Base-by-base conservation (phyloP, 2,329 filamentous ascomycete genomes). In the Botrytis cinerea region DNA sequence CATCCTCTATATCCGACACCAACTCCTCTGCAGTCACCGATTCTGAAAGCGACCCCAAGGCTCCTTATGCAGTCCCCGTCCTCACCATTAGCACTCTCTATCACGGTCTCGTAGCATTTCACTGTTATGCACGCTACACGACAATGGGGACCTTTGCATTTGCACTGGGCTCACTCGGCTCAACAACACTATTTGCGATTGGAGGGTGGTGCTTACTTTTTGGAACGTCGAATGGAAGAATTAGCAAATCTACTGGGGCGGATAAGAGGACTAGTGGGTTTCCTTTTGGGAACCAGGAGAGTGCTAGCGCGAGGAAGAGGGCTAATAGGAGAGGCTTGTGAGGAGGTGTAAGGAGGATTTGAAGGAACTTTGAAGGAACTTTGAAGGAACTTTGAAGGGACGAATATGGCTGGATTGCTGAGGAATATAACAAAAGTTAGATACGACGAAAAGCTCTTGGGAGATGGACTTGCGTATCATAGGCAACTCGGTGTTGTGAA, bases 221-320 rank as follows among this genome's bases (percentile, higher is more conserved):
- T 77, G 82, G 85, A 0, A 88, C 84, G 72, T 86, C 84, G 61
- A 81, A 85, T 77, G 88, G 88, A 2, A 83, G 85, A 75, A 88
- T 91, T 72, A 89, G 86, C 79, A 86, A 87, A 79, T 88, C 85
- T 82, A 92, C 89, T 1, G 90, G 90, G 0, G 88, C 87, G 48
- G 91, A 92, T 79, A 92, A 91, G 85, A 84, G 90, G 79, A 91
- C 86, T 40, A 86, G 86, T 74, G 89, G 88, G 18, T 93, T 89
- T 77, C 90, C 90, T 4, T 92, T 93, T 80, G 84, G 84, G 76
- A 92, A 92, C 77, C 78, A 77, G 8, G 87, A 88, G 80, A 80
- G 81, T 51, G 80, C 79, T 18, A 72, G 73, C 32, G 74, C 76
- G 46, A 79, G 76, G 75, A 81, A 81, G 75, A 80, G 76, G 70